Evolutionary conservation across 148 eudicot genomes (phyloP).

Genomic region (Rhododendron ferrugineum): DNA sequence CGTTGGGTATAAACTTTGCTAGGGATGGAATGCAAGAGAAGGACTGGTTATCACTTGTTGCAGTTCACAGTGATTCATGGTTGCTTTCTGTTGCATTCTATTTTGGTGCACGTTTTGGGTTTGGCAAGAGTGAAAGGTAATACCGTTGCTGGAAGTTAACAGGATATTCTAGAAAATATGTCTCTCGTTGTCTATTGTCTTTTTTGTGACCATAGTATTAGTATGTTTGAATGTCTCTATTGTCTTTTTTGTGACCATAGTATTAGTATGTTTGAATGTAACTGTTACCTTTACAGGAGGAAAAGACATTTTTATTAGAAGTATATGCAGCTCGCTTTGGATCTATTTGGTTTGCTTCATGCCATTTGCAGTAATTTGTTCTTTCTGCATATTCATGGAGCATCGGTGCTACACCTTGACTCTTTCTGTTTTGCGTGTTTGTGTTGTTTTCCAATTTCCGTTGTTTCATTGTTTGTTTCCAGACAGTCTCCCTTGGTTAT

Average conservation of each 20-base stretch:
- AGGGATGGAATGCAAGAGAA: conserved; percentile 40
- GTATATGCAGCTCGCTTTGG: neutral
- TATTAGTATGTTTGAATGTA: neutral
- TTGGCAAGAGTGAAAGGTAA: conserved; percentile 36
- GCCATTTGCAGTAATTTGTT: neutral
- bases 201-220: too few relatives aligned
- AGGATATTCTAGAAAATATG: neutral
- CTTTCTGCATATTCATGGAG: neutral
- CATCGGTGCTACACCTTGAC: neutral
- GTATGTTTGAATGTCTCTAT: too few relatives aligned
- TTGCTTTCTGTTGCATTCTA: conserved; percentile 41
- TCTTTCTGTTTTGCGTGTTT: neutral
- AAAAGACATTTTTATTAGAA: neutral
- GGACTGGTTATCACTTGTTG: conserved; percentile 38
- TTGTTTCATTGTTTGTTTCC: neutral
- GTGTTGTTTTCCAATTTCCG: neutral
- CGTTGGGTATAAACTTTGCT: conserved; percentile 42
- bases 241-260: neutral
- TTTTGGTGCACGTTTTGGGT: conserved; percentile 45
- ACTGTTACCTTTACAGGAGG: neutral
- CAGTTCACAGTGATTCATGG: conserved; percentile 43
- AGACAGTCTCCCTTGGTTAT: neutral
- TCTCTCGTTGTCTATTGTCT: neutral
- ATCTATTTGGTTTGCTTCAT: neutral
- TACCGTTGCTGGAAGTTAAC: neutral